Conservation (phyloP, 495 filamentous ascomycete genomes). For the Neurospora sp. region DNA sequence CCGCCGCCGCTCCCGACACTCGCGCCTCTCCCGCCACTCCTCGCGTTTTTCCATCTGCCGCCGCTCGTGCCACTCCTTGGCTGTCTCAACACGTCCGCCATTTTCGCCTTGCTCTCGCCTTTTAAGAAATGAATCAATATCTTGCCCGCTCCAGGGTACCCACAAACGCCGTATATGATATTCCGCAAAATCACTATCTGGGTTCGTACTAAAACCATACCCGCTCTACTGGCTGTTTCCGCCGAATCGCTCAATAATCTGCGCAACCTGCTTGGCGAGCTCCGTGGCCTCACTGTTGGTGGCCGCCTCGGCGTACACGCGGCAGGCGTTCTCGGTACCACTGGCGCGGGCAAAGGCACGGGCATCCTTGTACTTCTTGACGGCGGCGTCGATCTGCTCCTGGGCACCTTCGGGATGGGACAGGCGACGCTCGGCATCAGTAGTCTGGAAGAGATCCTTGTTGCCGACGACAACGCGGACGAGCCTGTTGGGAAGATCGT, state of each 20-base stretch:
- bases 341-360: conserved; percentile 84
- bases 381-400: conserved; percentile 70
- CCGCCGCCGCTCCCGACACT: not conserved
- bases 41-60: not conserved
- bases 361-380: conserved; percentile 84
- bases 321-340: conserved; percentile 91
- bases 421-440: conserved; percentile 83
- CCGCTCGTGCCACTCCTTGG: not conserved
- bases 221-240: conserved; percentile 4
- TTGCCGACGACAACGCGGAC: conserved; percentile 83
- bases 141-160: not conserved
- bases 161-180: not conserved
- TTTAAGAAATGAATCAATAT: not conserved
- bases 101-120: not conserved
- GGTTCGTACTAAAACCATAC: not conserved
- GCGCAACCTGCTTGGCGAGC: conserved; percentile 70
- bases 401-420: conserved; percentile 72
- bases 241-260: conserved; percentile 47
- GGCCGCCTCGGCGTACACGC: conserved; percentile 95
- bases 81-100: not conserved
- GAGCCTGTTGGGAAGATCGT: conserved; percentile 91
- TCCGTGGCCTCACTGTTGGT: conserved; percentile 77
- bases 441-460: conserved; percentile 77
- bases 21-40: not conserved
- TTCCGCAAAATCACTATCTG: not conserved